A percentile compares a stretch with the other conserved stretches of the same genome.
phyloP scores from a whole-genome alignment of 495 filamentous ascomycete species.

The Penicillium macrosclerotiorum region DNA sequence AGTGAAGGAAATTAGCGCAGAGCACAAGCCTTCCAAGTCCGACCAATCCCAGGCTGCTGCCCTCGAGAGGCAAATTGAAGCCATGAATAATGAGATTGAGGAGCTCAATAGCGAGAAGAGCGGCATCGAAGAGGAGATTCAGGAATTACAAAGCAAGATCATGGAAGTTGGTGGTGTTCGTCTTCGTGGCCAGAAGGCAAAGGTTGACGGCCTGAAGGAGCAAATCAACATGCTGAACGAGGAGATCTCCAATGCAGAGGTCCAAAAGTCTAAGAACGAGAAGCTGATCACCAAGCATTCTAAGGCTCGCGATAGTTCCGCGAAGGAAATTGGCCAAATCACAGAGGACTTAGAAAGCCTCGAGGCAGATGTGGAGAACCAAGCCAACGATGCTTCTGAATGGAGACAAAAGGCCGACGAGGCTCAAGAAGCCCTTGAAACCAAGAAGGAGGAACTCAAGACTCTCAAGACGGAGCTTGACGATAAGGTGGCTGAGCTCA shows the following conservation, averaged over 20 bases:
- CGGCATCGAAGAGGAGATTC: conserved; percentile 88
- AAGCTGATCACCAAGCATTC: conserved; percentile 86
- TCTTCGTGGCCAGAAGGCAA: conserved; percentile 84
- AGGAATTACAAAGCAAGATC: conserved; percentile 87
- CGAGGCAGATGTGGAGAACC: conserved; percentile 71
- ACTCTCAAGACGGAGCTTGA: conserved; percentile 82
- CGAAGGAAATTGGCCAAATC: conserved; percentile 71
- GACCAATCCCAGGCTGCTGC: conserved; percentile 67
- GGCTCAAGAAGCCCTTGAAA: conserved; percentile 74
- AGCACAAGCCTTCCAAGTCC: conserved; percentile 73
- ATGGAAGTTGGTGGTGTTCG: conserved; percentile 96
- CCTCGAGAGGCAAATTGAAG: conserved; percentile 73
- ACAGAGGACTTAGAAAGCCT: conserved; percentile 70
- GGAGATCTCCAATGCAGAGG: conserved; percentile 78
- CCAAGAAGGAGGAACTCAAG: conserved; percentile 77
- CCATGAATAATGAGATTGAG: conserved; percentile 73
- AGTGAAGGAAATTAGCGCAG: conserved; percentile 74
- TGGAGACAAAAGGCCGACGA: conserved; percentile 76
- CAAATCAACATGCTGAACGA: conserved; percentile 80
- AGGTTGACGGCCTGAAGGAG: conserved; percentile 87
- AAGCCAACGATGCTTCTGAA: conserved; percentile 69
- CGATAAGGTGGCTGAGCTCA: conserved; percentile 79
- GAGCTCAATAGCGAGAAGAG: conserved; percentile 77
- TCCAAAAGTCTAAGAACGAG: conserved; percentile 83
- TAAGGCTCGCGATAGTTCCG: conserved; percentile 71